Conservation (phyloP, 2,329 filamentous ascomycete species). For the Botrytis byssoidea region DNA sequence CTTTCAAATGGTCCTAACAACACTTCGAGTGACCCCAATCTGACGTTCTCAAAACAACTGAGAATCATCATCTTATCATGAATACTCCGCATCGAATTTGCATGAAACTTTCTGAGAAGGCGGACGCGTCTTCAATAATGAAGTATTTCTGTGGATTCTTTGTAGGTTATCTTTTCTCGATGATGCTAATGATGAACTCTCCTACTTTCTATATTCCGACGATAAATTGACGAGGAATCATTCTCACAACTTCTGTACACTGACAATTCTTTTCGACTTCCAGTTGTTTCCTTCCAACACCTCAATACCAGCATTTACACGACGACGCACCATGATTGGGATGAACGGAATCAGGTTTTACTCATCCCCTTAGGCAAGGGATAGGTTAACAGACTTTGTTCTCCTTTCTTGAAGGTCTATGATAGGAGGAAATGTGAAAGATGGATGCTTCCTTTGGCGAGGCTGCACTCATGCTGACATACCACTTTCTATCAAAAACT, state of each 20-base stretch:
- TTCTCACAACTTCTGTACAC: not conserved
- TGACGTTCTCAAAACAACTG: not conserved
- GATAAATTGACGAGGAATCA: not conserved
- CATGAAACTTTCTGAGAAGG: not conserved
- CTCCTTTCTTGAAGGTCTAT: not conserved
- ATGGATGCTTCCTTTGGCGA: not conserved
- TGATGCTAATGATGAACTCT: not conserved
- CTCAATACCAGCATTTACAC: not conserved
- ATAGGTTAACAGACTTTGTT: not conserved
- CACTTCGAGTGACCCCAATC: not conserved
- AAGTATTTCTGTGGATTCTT: not conserved
- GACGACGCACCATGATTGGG: not conserved
- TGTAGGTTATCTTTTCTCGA: not conserved
- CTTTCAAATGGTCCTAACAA: not conserved
- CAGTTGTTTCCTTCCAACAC: not conserved
- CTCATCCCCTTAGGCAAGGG: constrained; percentile 3
- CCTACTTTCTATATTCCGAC: not conserved
- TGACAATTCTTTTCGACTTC: not conserved
- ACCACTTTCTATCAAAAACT: not conserved
- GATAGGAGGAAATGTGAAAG: not conserved
- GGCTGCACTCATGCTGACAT: not conserved
- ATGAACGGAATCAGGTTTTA: not conserved
- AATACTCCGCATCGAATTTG: not conserved
- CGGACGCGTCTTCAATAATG: constrained; percentile 5
- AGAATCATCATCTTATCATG: not conserved